Evolutionary conservation across 2,329 filamentous ascomycete genomes (phyloP), one percentile per base, ranked within the genome.

Genomic region (Paecilomyces sp.): DNA sequence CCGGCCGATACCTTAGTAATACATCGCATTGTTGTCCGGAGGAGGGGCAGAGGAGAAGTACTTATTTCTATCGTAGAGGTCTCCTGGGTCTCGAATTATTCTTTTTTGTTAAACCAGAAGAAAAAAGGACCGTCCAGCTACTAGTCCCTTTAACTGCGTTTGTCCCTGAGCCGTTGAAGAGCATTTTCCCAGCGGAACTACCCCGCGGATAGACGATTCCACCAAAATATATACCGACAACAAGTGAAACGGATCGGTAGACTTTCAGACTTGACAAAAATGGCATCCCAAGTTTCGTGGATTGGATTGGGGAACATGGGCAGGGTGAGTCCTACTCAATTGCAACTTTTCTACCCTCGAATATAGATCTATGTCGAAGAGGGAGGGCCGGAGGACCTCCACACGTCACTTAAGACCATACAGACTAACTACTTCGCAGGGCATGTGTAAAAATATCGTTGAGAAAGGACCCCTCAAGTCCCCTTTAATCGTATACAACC

Each of bases 371-470:
- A 22, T 22, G 22, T 22, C 22, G 22, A 1, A 34, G 33, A 24
- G 36, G 36, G 22, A 22, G 22, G 22, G 22, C 22, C 22, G 22
- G 22, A 22, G 36, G 13, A 15, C 36, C 4, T 5, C 12, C 13
- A 11, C 15, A 47, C 7, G 18, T 2, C 15, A 18, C 15, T 18
- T 9, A 11, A 9, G 18, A 22, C 3, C 9, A 30, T 36, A 31
- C 25, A 12, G 12, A 22, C 57, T 58, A 7, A 58, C 18, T 18
- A 6, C 5, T 30, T 11, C 18, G 50, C 61, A 91, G 88, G 91
- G 88, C 63, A 95, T 96, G 90, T 85, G 82, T 76, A 89, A 88
- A 75, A 96, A 96, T 72, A 80, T 97, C 41, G 86, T 89, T 9
- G 82, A 88, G 69, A 96, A 96, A 72, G 91, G 85, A 31, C 79